Evolutionary conservation across 805 yeast species (phyloP).

Genomic region (Cyberlindnera meyerae): DNA sequence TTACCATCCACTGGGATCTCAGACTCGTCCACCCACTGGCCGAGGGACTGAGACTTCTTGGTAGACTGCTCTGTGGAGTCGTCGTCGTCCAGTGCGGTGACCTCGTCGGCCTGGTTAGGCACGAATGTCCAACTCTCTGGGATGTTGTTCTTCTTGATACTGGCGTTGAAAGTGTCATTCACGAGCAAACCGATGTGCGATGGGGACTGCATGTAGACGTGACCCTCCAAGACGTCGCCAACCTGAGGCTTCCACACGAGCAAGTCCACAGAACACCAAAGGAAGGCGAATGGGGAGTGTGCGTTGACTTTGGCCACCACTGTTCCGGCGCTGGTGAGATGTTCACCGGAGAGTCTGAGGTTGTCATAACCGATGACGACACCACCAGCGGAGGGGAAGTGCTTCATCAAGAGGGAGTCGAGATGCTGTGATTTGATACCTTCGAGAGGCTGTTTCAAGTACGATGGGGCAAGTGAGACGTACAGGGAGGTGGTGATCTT

Average conservation of each 20-base stretch:
- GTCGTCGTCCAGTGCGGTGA: slow-evolving; percentile 19
- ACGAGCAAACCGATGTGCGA: slow-evolving; percentile 89
- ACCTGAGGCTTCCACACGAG: slow-evolving; percentile 85
- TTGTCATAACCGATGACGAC: slow-evolving; percentile 79
- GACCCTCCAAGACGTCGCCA: slow-evolving; percentile 87
- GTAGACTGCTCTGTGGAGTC: slow-evolving; percentile 23
- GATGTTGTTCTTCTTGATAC: slow-evolving; percentile 77
- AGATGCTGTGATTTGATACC: slow-evolving; percentile 87
- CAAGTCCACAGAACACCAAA: slow-evolving; percentile 82
- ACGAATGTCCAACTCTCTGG: slow-evolving; percentile 86
- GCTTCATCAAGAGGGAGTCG: slow-evolving; percentile 85
- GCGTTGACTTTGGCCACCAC: slow-evolving; percentile 60
- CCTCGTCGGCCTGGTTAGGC: slow-evolving; percentile 69
- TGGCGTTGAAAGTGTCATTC: slow-evolving; percentile 93
- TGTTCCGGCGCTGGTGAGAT: slow-evolving; percentile 34
- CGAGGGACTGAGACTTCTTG: slow-evolving; percentile 37
- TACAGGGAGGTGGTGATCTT: slow-evolving; percentile 57
- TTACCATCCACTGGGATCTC: slow-evolving; percentile 80
- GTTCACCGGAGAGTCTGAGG: slow-evolving; percentile 45
- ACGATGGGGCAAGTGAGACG: slow-evolving; percentile 84
- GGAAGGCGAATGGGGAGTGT: slow-evolving; percentile 80
- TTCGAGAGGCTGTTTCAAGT: slow-evolving; percentile 58
- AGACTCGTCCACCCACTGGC: slow-evolving; percentile 81
- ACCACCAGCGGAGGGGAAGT: slow-evolving; percentile 67
- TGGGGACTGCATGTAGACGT: slow-evolving; percentile 87